Conservation (phyloP, 2,329 filamentous ascomycete species). For the Aspergillus novofumigatus region DNA sequence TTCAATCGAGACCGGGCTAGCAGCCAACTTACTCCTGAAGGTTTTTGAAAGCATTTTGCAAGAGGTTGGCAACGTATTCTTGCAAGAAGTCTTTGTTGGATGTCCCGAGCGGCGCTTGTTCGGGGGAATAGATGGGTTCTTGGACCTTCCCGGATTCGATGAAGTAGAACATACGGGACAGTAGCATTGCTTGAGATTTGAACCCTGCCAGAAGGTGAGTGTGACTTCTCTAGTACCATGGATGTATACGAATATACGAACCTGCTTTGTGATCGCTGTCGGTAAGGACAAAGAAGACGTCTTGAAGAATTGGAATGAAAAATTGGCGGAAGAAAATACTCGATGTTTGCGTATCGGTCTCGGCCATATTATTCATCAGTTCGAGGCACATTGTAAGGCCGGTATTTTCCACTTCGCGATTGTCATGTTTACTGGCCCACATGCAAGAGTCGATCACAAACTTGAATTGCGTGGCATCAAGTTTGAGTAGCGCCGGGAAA, state of each 20-base stretch:
- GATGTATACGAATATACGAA: conserved; percentile 32
- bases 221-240: not conserved
- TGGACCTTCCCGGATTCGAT: conserved; percentile 87
- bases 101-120: conserved; percentile 78
- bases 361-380: conserved; percentile 94
- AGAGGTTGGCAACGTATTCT: conserved; percentile 77
- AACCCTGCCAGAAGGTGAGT: conserved; percentile 54
- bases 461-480: conserved; percentile 96
- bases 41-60: conserved; percentile 90
- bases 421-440: conserved; percentile 99
- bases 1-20: not conserved
- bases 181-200: conserved; percentile 91
- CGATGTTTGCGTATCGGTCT: conserved; percentile 78
- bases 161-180: conserved; percentile 95
- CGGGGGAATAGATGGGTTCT: conserved; percentile 80
- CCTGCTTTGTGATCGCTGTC: conserved; percentile 97
- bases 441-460: conserved; percentile 99
- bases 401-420: conserved; percentile 93
- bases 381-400: conserved; percentile 98
- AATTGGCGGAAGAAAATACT: conserved; percentile 98
- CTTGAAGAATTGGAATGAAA: conserved; percentile 90
- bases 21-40: conserved; percentile 68
- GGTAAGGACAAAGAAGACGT: conserved; percentile 96
- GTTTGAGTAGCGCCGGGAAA: conserved; percentile 88
- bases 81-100: conserved; percentile 86